phyloP scores from a whole-genome alignment of 1,139 yeast species.

The Yamadazyma spencermartinsiae region DNA sequence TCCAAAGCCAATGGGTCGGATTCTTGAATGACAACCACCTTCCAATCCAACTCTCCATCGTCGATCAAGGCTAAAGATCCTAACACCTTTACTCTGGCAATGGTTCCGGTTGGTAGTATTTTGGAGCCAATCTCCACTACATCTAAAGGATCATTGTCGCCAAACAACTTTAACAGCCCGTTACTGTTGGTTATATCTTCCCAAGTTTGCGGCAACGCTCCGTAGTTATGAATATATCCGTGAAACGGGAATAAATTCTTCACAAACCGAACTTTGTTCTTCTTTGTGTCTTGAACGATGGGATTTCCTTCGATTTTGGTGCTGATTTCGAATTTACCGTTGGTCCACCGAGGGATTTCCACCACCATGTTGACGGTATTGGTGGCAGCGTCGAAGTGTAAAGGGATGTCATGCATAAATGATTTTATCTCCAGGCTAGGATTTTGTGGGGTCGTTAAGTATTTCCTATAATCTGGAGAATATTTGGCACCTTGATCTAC shows the following conservation, averaged over 20 bases:
- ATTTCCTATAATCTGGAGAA: constrained; percentile 33
- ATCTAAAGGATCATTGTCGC: constrained; percentile 96
- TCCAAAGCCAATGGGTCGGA: constrained; percentile 77
- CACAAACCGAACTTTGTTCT: constrained; percentile 80
- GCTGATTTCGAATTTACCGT: constrained; percentile 83
- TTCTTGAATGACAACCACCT: constrained; percentile 80
- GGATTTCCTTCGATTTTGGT: constrained; percentile 72
- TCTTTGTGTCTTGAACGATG: constrained; percentile 81
- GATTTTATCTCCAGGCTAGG: constrained; percentile 50
- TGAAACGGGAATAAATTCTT: constrained; percentile 88
- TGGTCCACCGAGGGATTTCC: constrained; percentile 90
- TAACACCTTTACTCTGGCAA: constrained; percentile 82
- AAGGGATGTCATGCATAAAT: constrained; percentile 76
- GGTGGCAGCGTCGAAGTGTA: constrained; percentile 62
- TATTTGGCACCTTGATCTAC: constrained; percentile 36
- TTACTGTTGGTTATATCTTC: constrained; percentile 64
- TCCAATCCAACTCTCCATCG: constrained; percentile 99
- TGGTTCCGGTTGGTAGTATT: constrained; percentile 69
- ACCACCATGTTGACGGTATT: constrained; percentile 81
- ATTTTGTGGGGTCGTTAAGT: constrained; percentile 23
- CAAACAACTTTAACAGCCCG: constrained; percentile 78
- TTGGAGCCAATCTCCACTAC: constrained; percentile 89
- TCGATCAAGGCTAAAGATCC: constrained; percentile 94
- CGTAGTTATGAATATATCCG: constrained; percentile 96
- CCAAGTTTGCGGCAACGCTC: constrained; percentile 99